Percentiles rank a stretch among this genome's conserved stretches.
Evolutionary conservation across 2,329 filamentous ascomycete genomes (phyloP).

Genomic region (Penicillium psychrosexuale): DNA sequence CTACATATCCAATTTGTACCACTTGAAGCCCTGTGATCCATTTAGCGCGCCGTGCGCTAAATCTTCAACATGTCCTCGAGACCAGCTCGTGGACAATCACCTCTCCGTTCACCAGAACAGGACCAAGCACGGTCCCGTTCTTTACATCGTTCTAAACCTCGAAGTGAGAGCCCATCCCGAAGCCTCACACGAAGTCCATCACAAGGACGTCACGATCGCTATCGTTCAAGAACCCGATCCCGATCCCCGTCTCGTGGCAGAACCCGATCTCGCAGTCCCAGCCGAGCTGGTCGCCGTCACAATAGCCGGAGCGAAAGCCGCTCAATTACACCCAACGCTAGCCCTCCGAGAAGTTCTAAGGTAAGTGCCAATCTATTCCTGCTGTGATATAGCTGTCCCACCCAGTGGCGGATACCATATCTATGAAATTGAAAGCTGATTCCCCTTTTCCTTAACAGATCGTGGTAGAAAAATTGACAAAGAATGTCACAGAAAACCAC

Average conservation of each 20-base stretch:
- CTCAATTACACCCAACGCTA: slow-evolving; percentile 25
- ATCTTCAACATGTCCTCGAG: slow-evolving; percentile 24
- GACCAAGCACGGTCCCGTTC: slow-evolving; percentile 27
- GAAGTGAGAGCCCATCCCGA: slow-evolving; percentile 27
- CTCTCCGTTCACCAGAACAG: slow-evolving; percentile 22
- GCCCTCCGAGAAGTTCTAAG: slow-evolving; percentile 37
- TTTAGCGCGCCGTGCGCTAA: neutral
- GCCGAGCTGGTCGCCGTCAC: slow-evolving; percentile 40
- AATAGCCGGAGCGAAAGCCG: slow-evolving; percentile 34
- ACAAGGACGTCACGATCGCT: slow-evolving; percentile 26
- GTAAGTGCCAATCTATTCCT: slow-evolving; percentile 16
- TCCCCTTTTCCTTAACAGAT: slow-evolving; percentile 51
- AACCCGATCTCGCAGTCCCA: slow-evolving; percentile 36
- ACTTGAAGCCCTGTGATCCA: neutral
- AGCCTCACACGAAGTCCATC: slow-evolving; percentile 30
- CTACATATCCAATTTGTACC: neutral
- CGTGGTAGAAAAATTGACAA: slow-evolving; percentile 91
- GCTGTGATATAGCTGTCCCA: neutral
- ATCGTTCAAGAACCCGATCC: slow-evolving; percentile 27
- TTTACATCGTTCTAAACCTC: slow-evolving; percentile 35
- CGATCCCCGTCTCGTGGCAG: slow-evolving; percentile 30
- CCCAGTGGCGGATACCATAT: neutral
- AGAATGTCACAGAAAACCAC: slow-evolving; percentile 87
- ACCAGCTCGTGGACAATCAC: slow-evolving; percentile 31
- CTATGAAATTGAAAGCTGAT: neutral